Evolutionary conservation across 2,329 filamentous ascomycete species (phyloP), one percentile per base, ranked within the genome.

Genomic region (Allantophomopsis lycopodina): DNA sequence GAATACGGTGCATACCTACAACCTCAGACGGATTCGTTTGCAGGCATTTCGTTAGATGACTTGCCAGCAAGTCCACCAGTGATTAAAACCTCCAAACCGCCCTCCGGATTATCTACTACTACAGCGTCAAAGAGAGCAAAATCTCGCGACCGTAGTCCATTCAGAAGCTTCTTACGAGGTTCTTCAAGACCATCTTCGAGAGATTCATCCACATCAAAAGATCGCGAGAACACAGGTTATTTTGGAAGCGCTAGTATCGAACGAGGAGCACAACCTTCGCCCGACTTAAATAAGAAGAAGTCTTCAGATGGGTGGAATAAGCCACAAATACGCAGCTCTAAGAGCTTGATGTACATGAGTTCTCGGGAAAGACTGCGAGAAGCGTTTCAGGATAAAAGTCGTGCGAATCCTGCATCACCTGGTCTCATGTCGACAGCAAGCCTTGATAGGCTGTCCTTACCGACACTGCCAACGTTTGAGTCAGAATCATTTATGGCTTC

Each of bases 1-100:
- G 82, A 84, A 54, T 85, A 85, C 68, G 75, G 79, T 43, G 69
- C 75, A 43, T 80, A 74, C 56, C 64, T 69, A 37, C 62, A 69
- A 36, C 63, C 69, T 4, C 61, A 65, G 14, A 28, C 8, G 39
- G 65, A 73, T 14, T 52, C 68, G 11, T 53, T 63, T 35, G 64
- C 71, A 37, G 64, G 68, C 30, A 55, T 60, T 42, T 64, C 69
- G 10, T 59, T 78, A 46, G 69, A 78, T 59, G 71, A 79, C 40
- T 61, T 78, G 35, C 69, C 76, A 21, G 75, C 76, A 16, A 63
- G 65, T 36, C 63, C 85, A 11, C 86, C 87, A 14, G 73, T 89
- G 40, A 73, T 93, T 50, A 79, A 81, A 46, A 94, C 88, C 23
- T 75, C 85, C 23, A 88, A 88, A 57, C 81, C 79, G 7, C 83